These are phyloP conservation scores for Actinomucor elegans DNA, from an alignment of 371 early-diverging fungal genomes.

Conservation along the genomic window DNA sequence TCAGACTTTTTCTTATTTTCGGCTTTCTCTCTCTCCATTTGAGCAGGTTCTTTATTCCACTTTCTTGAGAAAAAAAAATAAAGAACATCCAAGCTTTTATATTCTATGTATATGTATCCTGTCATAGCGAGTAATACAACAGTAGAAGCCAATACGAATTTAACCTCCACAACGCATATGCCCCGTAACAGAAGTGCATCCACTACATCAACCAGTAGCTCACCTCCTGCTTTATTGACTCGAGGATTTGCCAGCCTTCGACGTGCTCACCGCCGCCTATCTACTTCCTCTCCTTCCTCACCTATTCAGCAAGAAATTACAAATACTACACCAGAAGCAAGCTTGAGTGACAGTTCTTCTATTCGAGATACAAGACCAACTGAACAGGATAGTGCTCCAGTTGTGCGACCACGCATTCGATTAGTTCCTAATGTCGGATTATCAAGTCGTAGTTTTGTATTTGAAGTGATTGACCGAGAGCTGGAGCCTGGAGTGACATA, in stretches of 20 bases:
- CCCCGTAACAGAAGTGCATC: conserved; percentile 37
- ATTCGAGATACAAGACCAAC: background rate
- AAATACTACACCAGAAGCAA: background rate
- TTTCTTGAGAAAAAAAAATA: background rate
- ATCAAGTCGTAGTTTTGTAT: conserved; percentile 70
- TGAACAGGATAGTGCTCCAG: background rate
- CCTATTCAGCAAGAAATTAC: conserved; percentile 1
- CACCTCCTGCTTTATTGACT: conserved; percentile 30
- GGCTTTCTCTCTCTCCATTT: no score
- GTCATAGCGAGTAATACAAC: background rate
- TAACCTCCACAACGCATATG: conserved; percentile 11
- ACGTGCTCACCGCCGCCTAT: conserved; percentile 29
- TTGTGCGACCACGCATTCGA: conserved; percentile 57
- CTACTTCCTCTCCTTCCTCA: conserved; percentile 13
- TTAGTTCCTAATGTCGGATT: conserved; percentile 76
- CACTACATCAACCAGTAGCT: conserved; percentile 13
- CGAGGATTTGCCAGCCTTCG: conserved; percentile 40
- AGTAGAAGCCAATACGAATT: conserved; percentile 1
- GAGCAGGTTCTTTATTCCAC: no score
- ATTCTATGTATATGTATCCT: conserved; percentile 2
- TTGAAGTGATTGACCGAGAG: conserved; percentile 80
- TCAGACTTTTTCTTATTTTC: background rate
- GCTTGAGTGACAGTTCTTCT: background rate
- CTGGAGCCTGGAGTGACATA: conserved; percentile 66
- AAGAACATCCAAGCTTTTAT: background rate